Percentiles rank a stretch among this genome's conserved stretches.
Conservation (phyloP, 306 rosid genomes). For the Pyrus betulifolia region DNA sequence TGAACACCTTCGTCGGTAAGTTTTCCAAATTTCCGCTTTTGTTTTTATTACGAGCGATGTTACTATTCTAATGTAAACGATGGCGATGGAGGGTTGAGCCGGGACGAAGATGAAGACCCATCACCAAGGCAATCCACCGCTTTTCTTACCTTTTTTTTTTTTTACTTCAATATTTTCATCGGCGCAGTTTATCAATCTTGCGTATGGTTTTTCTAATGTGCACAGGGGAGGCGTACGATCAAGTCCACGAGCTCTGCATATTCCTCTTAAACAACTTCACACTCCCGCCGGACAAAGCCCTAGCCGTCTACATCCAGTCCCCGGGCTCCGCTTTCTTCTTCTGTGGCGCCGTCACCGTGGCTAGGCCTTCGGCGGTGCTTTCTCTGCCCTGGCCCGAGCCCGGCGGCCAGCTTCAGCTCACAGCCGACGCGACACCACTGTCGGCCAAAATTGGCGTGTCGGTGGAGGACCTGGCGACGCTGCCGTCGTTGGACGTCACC, state of each 20-base stretch:
- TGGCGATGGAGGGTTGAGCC: too few species aligned
- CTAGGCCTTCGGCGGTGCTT: slow-evolving; percentile 80
- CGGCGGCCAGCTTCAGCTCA: slow-evolving; percentile 55
- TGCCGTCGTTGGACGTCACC: slow-evolving; percentile 69
- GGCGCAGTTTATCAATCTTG: neutral
- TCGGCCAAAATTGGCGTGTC: slow-evolving; percentile 93
- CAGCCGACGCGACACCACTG: slow-evolving; percentile 48
- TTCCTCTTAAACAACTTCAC: slow-evolving; percentile 73
- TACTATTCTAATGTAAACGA: too few species aligned
- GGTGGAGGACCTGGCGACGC: slow-evolving; percentile 74
- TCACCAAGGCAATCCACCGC: too few species aligned
- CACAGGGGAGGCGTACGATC: slow-evolving; percentile 78
- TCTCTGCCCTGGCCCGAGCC: slow-evolving; percentile 73
- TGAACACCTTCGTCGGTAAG: slow-evolving; percentile 79
- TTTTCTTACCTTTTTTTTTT: neutral
- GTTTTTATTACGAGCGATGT: neutral
- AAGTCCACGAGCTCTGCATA: slow-evolving; percentile 67
- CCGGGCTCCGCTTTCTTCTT: slow-evolving; percentile 76
- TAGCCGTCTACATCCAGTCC: slow-evolving; percentile 81
- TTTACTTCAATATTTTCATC: neutral
- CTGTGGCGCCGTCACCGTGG: slow-evolving; percentile 66
- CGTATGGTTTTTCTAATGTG: slow-evolving; percentile 7
- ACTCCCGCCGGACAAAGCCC: slow-evolving; percentile 85
- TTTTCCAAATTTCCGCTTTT: neutral
- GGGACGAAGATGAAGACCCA: too few species aligned